Evolutionary conservation across 352 stramenopile genomes (phyloP).

Genomic region (Phytophthora fragariae): DNA sequence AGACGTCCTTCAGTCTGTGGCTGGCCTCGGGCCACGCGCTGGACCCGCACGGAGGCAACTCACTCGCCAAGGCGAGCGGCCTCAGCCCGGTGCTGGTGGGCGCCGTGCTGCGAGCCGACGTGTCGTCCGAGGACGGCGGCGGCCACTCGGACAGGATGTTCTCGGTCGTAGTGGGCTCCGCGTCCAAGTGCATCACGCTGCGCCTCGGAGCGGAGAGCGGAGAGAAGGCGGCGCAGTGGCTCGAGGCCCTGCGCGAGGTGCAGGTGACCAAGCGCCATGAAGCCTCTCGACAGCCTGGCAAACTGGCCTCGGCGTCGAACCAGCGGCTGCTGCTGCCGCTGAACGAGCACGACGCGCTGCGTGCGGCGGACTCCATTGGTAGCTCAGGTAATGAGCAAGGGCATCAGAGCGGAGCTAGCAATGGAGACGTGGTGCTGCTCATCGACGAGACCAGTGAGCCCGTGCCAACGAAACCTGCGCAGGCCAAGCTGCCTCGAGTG

Average conservation of each 20-base stretch:
- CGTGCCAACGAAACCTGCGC: slow-evolving; percentile 24
- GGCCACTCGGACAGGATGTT: slow-evolving; percentile 51
- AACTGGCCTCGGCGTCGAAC: slow-evolving; percentile 26
- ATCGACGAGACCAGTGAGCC: slow-evolving; percentile 9
- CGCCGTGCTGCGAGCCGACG: slow-evolving; percentile 62
- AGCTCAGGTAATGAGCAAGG: slow-evolving; percentile 15
- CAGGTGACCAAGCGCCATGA: slow-evolving; percentile 49
- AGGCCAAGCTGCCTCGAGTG: slow-evolving; percentile 40
- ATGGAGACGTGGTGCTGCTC: slow-evolving; percentile 1
- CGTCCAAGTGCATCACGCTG: slow-evolving; percentile 56
- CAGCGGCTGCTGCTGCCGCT: slow-evolving; percentile 38
- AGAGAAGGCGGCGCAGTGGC: slow-evolving; percentile 56
- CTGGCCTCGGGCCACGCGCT: slow-evolving; percentile 53
- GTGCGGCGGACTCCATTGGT: slow-evolving; percentile 10
- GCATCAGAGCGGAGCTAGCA: too few relatives aligned
- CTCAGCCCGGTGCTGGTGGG: slow-evolving; percentile 54
- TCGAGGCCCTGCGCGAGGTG: slow-evolving; percentile 64
- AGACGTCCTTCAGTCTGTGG: slow-evolving; percentile 73
- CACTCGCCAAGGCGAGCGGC: slow-evolving; percentile 32
- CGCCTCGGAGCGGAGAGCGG: slow-evolving; percentile 52
- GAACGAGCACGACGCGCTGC: slow-evolving; percentile 40
- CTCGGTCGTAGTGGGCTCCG: slow-evolving; percentile 50
- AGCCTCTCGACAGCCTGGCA: slow-evolving; percentile 4
- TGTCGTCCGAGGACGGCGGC: slow-evolving; percentile 35
- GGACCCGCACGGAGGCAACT: slow-evolving; percentile 32